Conservation (phyloP, 441 rosid species). For the Rhodomyrtus psidioides region DNA sequence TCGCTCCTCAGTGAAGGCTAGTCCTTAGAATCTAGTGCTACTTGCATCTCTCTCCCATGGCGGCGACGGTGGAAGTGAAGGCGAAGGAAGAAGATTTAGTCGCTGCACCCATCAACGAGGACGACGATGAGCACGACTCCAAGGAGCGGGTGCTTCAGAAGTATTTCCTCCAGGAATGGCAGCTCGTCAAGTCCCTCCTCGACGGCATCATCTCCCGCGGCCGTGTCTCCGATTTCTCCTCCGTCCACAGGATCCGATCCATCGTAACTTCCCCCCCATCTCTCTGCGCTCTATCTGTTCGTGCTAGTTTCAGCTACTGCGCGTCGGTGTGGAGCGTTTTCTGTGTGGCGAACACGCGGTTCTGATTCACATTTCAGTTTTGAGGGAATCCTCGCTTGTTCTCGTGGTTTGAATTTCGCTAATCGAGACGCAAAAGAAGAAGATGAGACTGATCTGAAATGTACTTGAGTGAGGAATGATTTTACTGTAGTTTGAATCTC, state of each 20-base stretch:
- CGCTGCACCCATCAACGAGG: background rate
- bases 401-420: background rate
- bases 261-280: conserved; percentile 32
- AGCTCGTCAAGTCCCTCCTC: conserved; percentile 66
- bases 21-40: background rate
- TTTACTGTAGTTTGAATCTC: background rate
- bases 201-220: conserved; percentile 60
- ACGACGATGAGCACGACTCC: conserved; percentile 65
- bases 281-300: background rate
- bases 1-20: background rate
- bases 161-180: conserved; percentile 87
- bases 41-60: background rate
- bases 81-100: conserved; percentile 13
- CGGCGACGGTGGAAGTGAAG: conserved; percentile 7
- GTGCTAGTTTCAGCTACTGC: background rate
- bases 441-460: background rate
- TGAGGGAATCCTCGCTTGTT: background rate
- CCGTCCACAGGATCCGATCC: conserved; percentile 77
- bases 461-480: background rate
- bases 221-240: conserved; percentile 51
- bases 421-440: background rate
- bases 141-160: conserved; percentile 67
- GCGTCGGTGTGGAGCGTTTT: background rate
- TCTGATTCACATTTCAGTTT: background rate
- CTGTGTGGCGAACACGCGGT: background rate